These are phyloP conservation scores for Trametes cingulata DNA, from an alignment of 768 basidiomycete genomes.

Conservation along the genomic window DNA sequence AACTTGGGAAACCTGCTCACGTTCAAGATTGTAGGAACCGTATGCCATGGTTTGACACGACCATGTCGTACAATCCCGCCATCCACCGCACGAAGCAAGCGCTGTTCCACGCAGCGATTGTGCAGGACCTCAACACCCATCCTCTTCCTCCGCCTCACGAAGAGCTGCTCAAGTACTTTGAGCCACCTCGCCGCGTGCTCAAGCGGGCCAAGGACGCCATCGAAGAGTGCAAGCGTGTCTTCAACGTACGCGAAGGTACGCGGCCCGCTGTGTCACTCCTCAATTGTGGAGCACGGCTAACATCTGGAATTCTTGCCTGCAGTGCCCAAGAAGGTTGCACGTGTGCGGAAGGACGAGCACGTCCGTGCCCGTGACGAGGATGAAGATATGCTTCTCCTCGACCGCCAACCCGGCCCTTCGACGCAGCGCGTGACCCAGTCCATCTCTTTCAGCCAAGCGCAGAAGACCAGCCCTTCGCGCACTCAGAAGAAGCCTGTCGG, in stretches of 20 bases:
- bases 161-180: constrained; percentile 80
- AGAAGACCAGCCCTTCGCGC: constrained; percentile 23
- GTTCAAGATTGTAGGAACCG: constrained; percentile 46
- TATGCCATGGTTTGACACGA: constrained; percentile 74
- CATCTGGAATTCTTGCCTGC: too few species aligned
- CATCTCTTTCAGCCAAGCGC: constrained; percentile 28
- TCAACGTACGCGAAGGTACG: constrained; percentile 81
- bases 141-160: constrained; percentile 87
- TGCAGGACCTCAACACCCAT: constrained; percentile 66
- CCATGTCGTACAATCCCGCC: constrained; percentile 82
- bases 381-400: constrained; percentile 61
- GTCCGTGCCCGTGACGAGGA: constrained; percentile 61
- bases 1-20: background rate
- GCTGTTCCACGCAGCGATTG: constrained; percentile 83
- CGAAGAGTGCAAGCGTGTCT: constrained; percentile 58
- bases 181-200: constrained; percentile 69
- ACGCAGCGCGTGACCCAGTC: constrained; percentile 23
- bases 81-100: constrained; percentile 93
- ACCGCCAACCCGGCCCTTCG: constrained; percentile 35
- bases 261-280: background rate
- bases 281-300: too few species aligned
- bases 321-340: constrained; percentile 67
- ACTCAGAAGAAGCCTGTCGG: constrained; percentile 8
- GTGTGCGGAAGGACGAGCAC: constrained; percentile 62
- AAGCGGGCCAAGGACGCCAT: constrained; percentile 59